Base-by-base conservation (phyloP, 192 early-diverging fungal genomes). In the Obelidium mucronatum region DNA sequence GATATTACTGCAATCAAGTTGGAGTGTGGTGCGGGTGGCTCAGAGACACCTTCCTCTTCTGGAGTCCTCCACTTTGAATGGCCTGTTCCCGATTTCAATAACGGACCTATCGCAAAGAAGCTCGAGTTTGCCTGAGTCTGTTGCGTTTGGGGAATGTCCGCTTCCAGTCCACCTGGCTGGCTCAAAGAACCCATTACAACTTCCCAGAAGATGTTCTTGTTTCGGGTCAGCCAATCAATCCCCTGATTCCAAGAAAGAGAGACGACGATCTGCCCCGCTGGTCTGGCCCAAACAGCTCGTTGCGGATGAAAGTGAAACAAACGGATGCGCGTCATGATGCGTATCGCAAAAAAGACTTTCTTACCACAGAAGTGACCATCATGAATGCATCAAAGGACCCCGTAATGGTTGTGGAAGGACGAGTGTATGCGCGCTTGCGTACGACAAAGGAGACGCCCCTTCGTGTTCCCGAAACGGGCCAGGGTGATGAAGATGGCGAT, bases 91-190 rank as follows among this genome's bases (percentile, higher is more conserved):
- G 11, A 15, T 44, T 59, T 67, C 24, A 24, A 40, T 13, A 75
- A 75, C 40, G 73, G 73, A 1, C 73, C 73, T n/a, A 26, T n/a
- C 22, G 37, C 62, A 30, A 67, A 59, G 13, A 33, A 19, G 11
- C 26, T 75, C 24, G 62, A 63, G 33, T 75, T 37, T 61, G n/a
- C 19, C 11, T 35, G 48, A 75, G 17, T 22, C 58, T 24, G 24
- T 35, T 15, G 24, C 2, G 2, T 75, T 75, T 37, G 73, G 73
- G 37, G 73, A 75, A 64, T 17, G n/a, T 31, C 61, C 61, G 30
- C 73, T 75, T n/a, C 52, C 67, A 28, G n/a, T 19, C 8, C 15
- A 8, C 35, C 34, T 40, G 6, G 11, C 22, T 22, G 30, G 13
- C 48, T 19, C 24, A 6, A 6, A 28, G 35, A 64, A 64, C 28